These are phyloP conservation scores for Colletotrichum orchidophilum DNA, from an alignment of 2,329 filamentous ascomycete species.

Conservation along the genomic window DNA sequence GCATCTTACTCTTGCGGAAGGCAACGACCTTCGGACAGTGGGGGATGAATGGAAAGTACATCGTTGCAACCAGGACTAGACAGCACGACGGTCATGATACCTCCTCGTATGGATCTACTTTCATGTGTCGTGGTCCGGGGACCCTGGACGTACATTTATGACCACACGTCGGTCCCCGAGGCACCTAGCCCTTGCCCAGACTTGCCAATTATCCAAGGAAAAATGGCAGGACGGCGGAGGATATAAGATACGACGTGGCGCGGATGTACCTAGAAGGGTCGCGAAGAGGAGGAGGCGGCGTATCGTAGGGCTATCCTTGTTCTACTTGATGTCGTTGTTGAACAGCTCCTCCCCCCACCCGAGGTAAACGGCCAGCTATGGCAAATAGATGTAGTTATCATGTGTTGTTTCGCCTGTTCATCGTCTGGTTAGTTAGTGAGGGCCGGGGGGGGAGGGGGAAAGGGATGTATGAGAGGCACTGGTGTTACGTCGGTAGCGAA, in stretches of 20 bases:
- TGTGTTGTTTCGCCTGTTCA: no score
- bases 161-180: background rate
- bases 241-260: no score
- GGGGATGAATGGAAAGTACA: background rate
- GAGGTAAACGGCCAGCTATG: background rate
- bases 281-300: no score
- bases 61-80: background rate
- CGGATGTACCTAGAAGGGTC: no score
- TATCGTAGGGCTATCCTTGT: no score
- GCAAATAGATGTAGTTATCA: background rate
- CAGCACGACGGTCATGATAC: no score
- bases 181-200: background rate
- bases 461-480: no score
- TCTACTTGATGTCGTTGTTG: background rate
- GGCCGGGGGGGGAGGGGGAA: no score
- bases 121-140: background rate
- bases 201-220: background rate
- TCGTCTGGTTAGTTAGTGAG: no score
- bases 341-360: background rate
- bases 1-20: background rate
- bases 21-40: constrained; percentile 1
- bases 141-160: background rate
- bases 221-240: no score
- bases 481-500: no score
- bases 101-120: background rate